Conservation (phyloP, 257 asterid species). For the Striga asiatica region DNA sequence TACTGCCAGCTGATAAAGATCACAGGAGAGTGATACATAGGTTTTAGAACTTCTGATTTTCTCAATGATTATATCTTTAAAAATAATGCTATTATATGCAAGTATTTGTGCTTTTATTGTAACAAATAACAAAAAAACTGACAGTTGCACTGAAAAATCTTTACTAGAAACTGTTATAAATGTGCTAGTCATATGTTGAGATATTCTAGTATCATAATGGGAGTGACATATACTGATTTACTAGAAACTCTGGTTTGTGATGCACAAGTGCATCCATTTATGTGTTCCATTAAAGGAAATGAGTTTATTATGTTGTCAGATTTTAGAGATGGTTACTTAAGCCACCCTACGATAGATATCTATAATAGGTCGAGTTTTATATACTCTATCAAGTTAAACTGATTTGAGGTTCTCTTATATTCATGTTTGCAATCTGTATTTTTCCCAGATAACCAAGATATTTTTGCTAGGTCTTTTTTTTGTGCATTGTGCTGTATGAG, state of each 20-base stretch:
- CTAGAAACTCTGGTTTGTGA: not conserved
- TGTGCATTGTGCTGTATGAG: too few relatives aligned
- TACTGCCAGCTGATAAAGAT: not conserved
- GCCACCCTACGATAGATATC: too few relatives aligned
- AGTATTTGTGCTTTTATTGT: not conserved
- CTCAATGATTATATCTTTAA: not conserved
- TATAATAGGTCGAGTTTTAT: too few relatives aligned
- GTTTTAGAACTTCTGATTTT: not conserved
- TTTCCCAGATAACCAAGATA: not conserved
- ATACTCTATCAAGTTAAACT: too few relatives aligned
- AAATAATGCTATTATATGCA: not conserved
- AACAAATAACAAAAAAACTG: not conserved
- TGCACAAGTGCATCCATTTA: not conserved
- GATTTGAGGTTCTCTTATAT: not conserved
- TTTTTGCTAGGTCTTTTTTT: not conserved
- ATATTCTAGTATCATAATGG: not conserved
- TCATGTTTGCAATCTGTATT: not conserved
- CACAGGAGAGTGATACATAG: not conserved
- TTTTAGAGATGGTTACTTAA: too few relatives aligned
- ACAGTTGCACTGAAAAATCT: too few relatives aligned
- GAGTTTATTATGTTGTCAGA: too few relatives aligned
- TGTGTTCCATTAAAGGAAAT: too few relatives aligned
- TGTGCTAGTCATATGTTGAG: not conserved
- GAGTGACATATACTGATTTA: not conserved
- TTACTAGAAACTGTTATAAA: not conserved